Evolutionary conservation across 345 rosid genomes (phyloP).

Genomic region (Erucastrum elatum): DNA sequence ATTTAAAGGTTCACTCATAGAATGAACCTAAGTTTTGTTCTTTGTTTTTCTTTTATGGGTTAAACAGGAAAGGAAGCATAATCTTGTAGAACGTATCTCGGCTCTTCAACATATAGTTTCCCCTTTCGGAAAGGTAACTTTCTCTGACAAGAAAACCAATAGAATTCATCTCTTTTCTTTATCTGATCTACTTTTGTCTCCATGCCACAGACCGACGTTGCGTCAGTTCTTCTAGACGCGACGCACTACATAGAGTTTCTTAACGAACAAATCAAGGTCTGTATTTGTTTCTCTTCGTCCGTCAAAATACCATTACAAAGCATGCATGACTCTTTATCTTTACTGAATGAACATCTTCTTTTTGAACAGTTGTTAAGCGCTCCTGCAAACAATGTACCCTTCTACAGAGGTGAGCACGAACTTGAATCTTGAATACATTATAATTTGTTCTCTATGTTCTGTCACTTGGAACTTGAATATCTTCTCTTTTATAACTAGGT

Average conservation of each 20-base stretch:
- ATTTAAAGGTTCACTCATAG: too few relatives aligned
- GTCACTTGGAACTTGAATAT: neutral
- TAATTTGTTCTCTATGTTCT: neutral
- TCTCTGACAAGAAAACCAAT: neutral
- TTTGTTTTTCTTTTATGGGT: constrained; percentile 18
- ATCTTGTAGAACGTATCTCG: constrained; percentile 76
- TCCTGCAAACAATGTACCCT: constrained; percentile 61
- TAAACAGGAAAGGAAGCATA: constrained; percentile 80
- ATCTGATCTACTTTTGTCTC: constrained; percentile 1
- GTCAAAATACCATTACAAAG: neutral
- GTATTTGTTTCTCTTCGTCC: constrained; percentile 30
- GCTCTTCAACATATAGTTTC: constrained; percentile 96
- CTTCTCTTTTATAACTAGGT: constrained; percentile 10
- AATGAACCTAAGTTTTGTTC: too few relatives aligned
- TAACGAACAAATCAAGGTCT: constrained; percentile 95
- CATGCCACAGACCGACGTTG: constrained; percentile 80
- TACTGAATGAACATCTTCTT: constrained; percentile 3
- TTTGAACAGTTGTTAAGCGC: constrained; percentile 78
- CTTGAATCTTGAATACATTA: neutral
- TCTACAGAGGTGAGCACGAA: constrained; percentile 49
- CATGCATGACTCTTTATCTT: neutral
- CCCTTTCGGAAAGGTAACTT: constrained; percentile 87
- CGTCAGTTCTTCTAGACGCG: constrained; percentile 87
- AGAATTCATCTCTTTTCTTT: neutral
- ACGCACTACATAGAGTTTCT: constrained; percentile 87